Evolutionary conservation across 495 filamentous ascomycete genomes (phyloP).

Genomic region (Penicillium waksmanii): DNA sequence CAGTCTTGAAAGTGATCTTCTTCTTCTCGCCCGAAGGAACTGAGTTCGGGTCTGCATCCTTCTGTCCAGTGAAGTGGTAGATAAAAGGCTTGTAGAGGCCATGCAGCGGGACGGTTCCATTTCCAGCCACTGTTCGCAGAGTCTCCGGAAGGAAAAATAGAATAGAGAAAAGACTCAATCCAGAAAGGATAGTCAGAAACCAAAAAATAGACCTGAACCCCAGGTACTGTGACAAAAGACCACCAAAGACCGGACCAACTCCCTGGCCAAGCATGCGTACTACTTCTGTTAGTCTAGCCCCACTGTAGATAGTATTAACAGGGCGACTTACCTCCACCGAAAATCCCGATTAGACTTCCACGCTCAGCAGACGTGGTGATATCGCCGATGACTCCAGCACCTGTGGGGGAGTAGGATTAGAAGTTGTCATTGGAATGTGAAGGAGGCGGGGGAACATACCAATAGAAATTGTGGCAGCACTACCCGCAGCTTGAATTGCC

Average conservation of each 20-base stretch:
- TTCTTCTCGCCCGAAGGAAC: constrained; percentile 23
- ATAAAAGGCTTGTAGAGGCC: constrained; percentile 44
- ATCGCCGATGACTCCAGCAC: constrained; percentile 46
- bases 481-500: constrained; percentile 66
- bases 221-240: constrained; percentile 63
- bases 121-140: constrained; percentile 70
- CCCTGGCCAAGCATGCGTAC: constrained; percentile 56
- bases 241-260: constrained; percentile 68
- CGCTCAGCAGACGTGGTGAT: constrained; percentile 43
- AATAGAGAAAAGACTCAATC: constrained; percentile 52
- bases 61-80: constrained; percentile 40
- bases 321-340: constrained; percentile 38
- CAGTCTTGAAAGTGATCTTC: constrained; percentile 40
- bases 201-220: constrained; percentile 75
- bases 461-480: constrained; percentile 54
- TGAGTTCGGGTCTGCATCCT: constrained; percentile 23
- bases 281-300: constrained; percentile 3
- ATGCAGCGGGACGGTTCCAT: constrained; percentile 54
- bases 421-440: background rate
- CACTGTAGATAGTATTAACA: too few relatives aligned
- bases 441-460: constrained; percentile 20
- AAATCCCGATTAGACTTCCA: constrained; percentile 45
- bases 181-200: constrained; percentile 66
- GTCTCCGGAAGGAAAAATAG: constrained; percentile 69
- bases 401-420: constrained; percentile 20